Conservation (phyloP, 495 filamentous ascomycete species). For the Sabuloglossum arenarium region DNA sequence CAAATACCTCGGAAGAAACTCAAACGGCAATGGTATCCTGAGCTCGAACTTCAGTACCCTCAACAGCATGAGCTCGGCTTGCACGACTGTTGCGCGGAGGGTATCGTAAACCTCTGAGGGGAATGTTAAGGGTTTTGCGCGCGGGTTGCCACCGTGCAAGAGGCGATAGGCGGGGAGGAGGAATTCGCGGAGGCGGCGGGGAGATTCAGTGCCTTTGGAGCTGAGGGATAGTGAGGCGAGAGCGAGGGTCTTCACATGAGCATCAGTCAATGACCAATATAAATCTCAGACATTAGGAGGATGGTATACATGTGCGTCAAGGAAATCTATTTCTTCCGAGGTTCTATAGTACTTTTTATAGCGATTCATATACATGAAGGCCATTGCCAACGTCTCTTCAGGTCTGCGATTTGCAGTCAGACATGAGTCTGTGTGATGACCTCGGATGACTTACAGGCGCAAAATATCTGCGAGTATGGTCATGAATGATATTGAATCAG, state of each 20-base stretch:
- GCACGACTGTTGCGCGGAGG: constrained; percentile 22
- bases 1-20: constrained; percentile 21
- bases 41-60: constrained; percentile 22
- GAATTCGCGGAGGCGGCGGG: constrained; percentile 22
- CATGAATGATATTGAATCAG: constrained; percentile 16
- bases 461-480: constrained; percentile 20
- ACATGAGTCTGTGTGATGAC: background rate
- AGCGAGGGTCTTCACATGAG: constrained; percentile 17
- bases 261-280: background rate
- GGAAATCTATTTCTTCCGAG: constrained; percentile 5
- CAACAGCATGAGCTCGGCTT: constrained; percentile 22
- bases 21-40: constrained; percentile 18
- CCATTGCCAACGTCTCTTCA: constrained; percentile 22
- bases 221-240: constrained; percentile 23
- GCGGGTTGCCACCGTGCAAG: constrained; percentile 14
- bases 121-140: constrained; percentile 14
- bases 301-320: constrained; percentile 13
- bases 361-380: constrained; percentile 24
- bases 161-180: constrained; percentile 22
- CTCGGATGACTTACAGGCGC: constrained; percentile 14
- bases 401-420: constrained; percentile 9
- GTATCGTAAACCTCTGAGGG: constrained; percentile 21
- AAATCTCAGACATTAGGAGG: background rate
- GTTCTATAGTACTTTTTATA: constrained; percentile 14
- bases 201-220: constrained; percentile 23